Evolutionary conservation across 768 basidiomycete species (phyloP), one percentile per base, ranked within the genome.

Genomic region (Guyanaporus albipodus): DNA sequence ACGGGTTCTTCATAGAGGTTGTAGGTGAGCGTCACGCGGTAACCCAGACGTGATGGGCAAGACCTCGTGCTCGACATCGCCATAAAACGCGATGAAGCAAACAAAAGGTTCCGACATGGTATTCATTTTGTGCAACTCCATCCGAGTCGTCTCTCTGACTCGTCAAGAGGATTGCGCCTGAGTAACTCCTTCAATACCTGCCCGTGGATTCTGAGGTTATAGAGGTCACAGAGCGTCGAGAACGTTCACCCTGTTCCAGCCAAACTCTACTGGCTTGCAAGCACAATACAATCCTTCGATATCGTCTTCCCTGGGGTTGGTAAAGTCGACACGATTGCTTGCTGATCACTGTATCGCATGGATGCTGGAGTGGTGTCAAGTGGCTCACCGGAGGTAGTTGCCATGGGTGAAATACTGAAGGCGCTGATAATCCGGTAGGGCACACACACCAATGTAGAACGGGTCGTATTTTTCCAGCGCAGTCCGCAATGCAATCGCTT

Each of bases 81-180:
- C 62, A 56, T 62, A 55, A 35, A 78, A 74, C 4, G 74, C 70
- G n/a, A 65, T 55, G 57, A 72, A 78, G 8, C 63, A 67, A 7
- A 71, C 39, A 4, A 43, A 45, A 1, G 52, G 55, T 18, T 36
- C 36, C 4, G 26, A 33, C 6, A 40, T 21, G 0, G 39, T 24
- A 41, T 77, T 75, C 42, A 77, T 59, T 48, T 76, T 76, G 56
- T 75, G 73, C 7, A 74, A 45, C 51, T 77, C 71, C n/a, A n/a
- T n/a, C n/a, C n/a, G n/a, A n/a, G n/a, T n/a, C n/a, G n/a, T n/a
- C n/a, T 17, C 31, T 28, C 1, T 5, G n/a, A n/a, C n/a, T n/a
- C n/a, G n/a, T n/a, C n/a, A n/a, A n/a, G n/a, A n/a, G n/a, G n/a
- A n/a, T n/a, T n/a, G n/a, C n/a, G n/a, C n/a, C 54, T 49, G 14